Conservation (phyloP, 768 basidiomycete species). For the Leccinum ochraceum region DNA sequence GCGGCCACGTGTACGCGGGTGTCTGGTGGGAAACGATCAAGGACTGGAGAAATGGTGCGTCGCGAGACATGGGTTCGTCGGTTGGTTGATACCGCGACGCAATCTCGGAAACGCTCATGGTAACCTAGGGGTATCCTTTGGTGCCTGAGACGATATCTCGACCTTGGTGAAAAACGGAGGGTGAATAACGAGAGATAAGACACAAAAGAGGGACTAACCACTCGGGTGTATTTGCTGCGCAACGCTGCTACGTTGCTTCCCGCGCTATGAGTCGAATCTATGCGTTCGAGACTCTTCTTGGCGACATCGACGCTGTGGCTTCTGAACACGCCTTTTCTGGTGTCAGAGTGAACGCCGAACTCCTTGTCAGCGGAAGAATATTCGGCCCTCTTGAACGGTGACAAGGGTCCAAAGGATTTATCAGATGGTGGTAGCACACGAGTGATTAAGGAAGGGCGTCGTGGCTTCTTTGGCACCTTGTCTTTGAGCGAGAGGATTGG, state of each 20-base stretch:
- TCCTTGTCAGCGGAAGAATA: constrained; percentile 32
- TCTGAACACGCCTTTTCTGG: constrained; percentile 19
- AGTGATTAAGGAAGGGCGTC: constrained; percentile 26
- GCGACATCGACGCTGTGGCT: constrained; percentile 34
- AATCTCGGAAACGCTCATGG: constrained; percentile 64
- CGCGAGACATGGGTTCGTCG: constrained; percentile 45
- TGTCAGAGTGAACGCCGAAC: constrained; percentile 30
- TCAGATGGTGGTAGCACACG: constrained; percentile 15
- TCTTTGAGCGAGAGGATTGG: neutral
- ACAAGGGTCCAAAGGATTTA: constrained; percentile 15
- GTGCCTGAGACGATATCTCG: constrained; percentile 52
- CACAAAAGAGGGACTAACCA: constrained; percentile 41
- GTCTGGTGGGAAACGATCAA: constrained; percentile 30
- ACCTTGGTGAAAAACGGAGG: constrained; percentile 38
- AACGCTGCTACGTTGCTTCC: constrained; percentile 60
- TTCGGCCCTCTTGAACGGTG: constrained; percentile 24
- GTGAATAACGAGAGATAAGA: neutral
- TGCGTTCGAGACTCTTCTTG: constrained; percentile 45
- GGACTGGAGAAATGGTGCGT: constrained; percentile 36
- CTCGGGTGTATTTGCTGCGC: constrained; percentile 59
- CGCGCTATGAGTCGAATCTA: constrained; percentile 49
- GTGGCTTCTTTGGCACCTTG: constrained; percentile 12
- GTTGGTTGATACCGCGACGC: constrained; percentile 60
- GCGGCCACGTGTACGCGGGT: constrained; percentile 1
- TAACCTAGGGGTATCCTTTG: constrained; percentile 62